Base-by-base conservation (phyloP, 108 stramenopile species). In the Conticribra weissflogii region DNA sequence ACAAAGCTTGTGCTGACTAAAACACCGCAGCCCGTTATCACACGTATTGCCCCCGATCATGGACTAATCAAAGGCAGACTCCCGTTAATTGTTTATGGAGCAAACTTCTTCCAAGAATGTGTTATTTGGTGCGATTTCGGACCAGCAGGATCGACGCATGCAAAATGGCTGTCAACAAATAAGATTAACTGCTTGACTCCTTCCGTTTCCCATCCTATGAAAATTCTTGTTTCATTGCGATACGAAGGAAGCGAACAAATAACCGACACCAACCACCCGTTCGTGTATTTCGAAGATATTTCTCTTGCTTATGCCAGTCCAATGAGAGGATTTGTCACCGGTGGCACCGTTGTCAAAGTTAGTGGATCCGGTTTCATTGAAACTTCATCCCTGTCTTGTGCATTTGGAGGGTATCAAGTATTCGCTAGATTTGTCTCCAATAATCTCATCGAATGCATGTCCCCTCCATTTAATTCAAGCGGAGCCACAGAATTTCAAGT, bases 111-210 rank as follows among this genome's bases (percentile, higher is more conserved):
- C 0, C 50, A 78, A 66, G 68, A 54, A 33, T 54, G 68, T 51
- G 63, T 74, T 33, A 57, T 83, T 32, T 68, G 64, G 72, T 83
- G 82, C 52, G 50, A 55, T 30, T 83, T 82, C 59, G 76, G 72
- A 12, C 41, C 19, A 30, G 50, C 49, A 3, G 71, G 59, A 30
- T 73, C 76, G 18, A 47, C 63, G 3, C 71, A 32, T 17, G 64
- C 72, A 21, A 27, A 60, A 33, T 82, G 71, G 72, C 25, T 67
- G 18, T 75, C 73, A 2, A 30, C 34, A 29, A 63, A 19, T 2
- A 41, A 73, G 24, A 27, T 82, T 15, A 22, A 50, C 25, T 82
- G 81, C 53, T 33, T 41, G 4, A 48, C 76, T 19, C 81, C 81
- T 16, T 22, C 51, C 1, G 52, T 46, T 33, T 59, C 47, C 34